Conservation (phyloP, 2,329 filamentous ascomycete genomes). For the Ophiostoma perfectum region DNA sequence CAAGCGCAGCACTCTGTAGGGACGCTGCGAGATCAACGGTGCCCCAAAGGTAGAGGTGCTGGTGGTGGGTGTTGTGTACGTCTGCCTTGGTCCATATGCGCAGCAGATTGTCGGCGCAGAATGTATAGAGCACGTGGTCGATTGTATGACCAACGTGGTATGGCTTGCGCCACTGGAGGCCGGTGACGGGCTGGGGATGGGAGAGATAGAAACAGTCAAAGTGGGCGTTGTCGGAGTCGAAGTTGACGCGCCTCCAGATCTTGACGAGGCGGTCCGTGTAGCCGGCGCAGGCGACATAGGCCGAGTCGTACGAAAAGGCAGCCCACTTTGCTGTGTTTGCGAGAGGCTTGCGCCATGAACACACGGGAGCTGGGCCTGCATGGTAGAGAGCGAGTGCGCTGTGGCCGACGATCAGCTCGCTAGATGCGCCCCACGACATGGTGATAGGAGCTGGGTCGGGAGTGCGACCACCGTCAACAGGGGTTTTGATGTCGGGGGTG, state of each 20-base stretch:
- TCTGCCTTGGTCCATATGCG: slow-evolving; percentile 80
- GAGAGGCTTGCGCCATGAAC: slow-evolving; percentile 68
- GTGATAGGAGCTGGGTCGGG: slow-evolving; percentile 33
- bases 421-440: slow-evolving; percentile 80
- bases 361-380: slow-evolving; percentile 44
- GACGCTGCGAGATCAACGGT: slow-evolving; percentile 70
- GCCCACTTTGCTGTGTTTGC: slow-evolving; percentile 70
- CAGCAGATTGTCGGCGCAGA: slow-evolving; percentile 73
- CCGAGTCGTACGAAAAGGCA: slow-evolving; percentile 77
- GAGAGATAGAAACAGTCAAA: slow-evolving; percentile 88
- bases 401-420: slow-evolving; percentile 78
- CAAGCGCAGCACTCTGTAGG: slow-evolving; percentile 46
- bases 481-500: slow-evolving; percentile 17
- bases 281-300: slow-evolving; percentile 77
- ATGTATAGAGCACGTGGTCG: slow-evolving; percentile 85
- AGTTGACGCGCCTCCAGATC: slow-evolving; percentile 83
- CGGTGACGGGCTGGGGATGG: slow-evolving; percentile 77
- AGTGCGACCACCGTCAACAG: slow-evolving; percentile 40
- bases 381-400: slow-evolving; percentile 63
- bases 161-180: slow-evolving; percentile 78
- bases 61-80: slow-evolving; percentile 52
- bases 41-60: slow-evolving; percentile 73
- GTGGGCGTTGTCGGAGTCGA: slow-evolving; percentile 72
- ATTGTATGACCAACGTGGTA: slow-evolving; percentile 70
- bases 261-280: slow-evolving; percentile 79